phyloP scores from a whole-genome alignment of 345 rosid genomes.

The Heritiera littoralis region DNA sequence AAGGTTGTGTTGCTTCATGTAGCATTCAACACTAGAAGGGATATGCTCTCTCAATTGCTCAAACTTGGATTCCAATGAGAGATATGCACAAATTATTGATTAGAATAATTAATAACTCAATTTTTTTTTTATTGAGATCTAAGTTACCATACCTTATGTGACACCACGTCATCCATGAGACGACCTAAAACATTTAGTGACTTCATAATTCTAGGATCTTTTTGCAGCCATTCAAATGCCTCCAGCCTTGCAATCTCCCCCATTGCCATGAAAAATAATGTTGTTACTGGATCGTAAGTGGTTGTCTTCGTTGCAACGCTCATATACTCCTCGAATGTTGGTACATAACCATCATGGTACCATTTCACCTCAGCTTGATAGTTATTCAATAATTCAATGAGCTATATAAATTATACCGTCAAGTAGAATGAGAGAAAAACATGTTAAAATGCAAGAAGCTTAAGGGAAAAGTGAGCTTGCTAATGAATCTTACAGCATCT shows the following conservation, averaged over 20 bases:
- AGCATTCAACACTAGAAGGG: neutral
- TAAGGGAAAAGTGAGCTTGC: neutral
- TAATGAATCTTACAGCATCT: neutral
- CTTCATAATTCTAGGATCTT: neutral
- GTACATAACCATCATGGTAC: neutral
- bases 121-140: neutral
- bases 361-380: neutral
- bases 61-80: neutral
- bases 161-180: constrained; percentile 1
- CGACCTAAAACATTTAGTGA: neutral
- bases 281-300: neutral
- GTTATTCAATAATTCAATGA: neutral
- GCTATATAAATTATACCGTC: neutral
- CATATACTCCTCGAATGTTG: constrained; percentile 13
- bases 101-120: no score
- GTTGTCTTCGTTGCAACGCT: neutral
- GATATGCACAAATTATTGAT: neutral
- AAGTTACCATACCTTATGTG: neutral
- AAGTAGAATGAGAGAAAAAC: neutral
- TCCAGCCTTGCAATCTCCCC: neutral
- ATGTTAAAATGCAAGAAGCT: neutral
- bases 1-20: neutral
- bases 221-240: neutral
- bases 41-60: neutral
- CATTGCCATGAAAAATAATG: neutral